Evolutionary conservation across 306 rosid species (phyloP).

Genomic region (Biancaea sappan): DNA sequence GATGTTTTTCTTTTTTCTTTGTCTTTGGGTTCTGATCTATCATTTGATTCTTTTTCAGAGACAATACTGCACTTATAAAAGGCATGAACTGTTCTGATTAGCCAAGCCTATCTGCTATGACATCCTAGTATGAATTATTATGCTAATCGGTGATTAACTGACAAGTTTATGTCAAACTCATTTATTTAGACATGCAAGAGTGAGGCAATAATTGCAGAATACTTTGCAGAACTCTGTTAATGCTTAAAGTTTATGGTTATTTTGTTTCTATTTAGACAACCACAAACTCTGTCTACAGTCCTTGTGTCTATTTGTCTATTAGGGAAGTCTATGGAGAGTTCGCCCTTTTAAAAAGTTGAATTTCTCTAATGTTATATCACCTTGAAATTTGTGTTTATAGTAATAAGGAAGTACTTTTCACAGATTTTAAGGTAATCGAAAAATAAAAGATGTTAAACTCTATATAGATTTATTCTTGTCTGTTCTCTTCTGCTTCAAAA

Average conservation of each 20-base stretch:
- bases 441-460: too few species aligned
- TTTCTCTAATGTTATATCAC: too few species aligned
- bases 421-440: too few species aligned
- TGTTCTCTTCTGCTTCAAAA: not conserved
- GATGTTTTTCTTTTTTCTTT: not conserved
- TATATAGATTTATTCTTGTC: not conserved
- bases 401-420: too few species aligned
- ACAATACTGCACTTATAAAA: not conserved
- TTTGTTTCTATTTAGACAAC: not conserved
- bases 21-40: slow-evolving; percentile 11
- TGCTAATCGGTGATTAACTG: not conserved
- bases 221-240: too few species aligned
- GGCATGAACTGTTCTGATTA: slow-evolving; percentile 10
- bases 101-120: slow-evolving; percentile 10
- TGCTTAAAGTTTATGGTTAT: not conserved
- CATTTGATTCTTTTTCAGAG: slow-evolving; percentile 8
- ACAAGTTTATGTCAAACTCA: slow-evolving; percentile 1
- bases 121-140: not conserved
- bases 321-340: too few species aligned
- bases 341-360: too few species aligned
- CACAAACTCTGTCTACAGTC: too few species aligned
- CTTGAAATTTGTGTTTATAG: too few species aligned
- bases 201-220: too few species aligned
- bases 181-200: too few species aligned
- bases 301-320: too few species aligned